phyloP scores from a whole-genome alignment of 345 rosid species.

The Eutrema japonicum region DNA sequence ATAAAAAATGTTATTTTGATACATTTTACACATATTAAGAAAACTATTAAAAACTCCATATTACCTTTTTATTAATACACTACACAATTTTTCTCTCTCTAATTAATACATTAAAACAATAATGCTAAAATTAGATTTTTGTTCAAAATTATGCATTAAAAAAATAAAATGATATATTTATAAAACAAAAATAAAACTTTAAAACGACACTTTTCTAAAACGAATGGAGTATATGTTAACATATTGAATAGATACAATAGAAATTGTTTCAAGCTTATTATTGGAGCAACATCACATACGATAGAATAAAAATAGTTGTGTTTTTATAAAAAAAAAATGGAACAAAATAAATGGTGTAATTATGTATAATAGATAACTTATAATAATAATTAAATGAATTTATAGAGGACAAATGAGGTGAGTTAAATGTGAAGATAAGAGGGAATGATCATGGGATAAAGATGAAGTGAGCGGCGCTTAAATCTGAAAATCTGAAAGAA shows the following conservation, averaged over 20 bases:
- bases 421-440: conserved; percentile 31
- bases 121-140: too few relatives aligned
- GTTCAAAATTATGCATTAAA: too few relatives aligned
- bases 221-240: too few relatives aligned
- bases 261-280: not conserved
- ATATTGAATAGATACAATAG: not conserved
- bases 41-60: too few relatives aligned
- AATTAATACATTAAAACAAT: too few relatives aligned
- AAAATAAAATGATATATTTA: too few relatives aligned
- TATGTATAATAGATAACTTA: not conserved
- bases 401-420: not conserved
- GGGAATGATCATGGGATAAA: conserved; percentile 41
- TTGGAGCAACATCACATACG: not conserved
- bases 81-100: too few relatives aligned
- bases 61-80: too few relatives aligned
- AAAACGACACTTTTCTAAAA: too few relatives aligned
- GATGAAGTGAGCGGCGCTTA: conserved; percentile 45
- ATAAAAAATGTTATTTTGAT: too few relatives aligned
- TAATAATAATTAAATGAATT: not conserved
- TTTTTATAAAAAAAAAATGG: not conserved
- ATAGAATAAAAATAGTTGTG: not conserved
- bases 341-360: not conserved
- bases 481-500: conserved; percentile 27
- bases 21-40: too few relatives aligned
- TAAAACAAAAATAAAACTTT: not conserved